Base-by-base conservation (phyloP, 1,284 basidiomycete genomes). In the Flammula alnicola region DNA sequence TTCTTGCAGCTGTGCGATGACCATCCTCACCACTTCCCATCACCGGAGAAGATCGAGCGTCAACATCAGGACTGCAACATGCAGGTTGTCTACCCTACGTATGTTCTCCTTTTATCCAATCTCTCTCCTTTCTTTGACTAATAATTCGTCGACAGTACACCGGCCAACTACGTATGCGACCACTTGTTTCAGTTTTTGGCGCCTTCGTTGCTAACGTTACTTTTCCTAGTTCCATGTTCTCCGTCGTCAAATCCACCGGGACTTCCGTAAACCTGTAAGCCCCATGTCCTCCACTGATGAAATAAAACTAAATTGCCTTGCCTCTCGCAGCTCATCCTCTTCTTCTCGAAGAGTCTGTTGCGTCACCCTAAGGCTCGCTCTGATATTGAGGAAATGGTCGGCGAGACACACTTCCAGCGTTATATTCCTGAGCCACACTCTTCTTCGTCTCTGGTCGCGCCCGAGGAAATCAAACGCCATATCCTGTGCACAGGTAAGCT, bases 41-140 rank as follows among this genome's bases (percentile, higher is more conserved):
- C 85, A 1, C 80, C 82, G 1, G 86, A 97, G 71, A 95, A 96
- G 79, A 76, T 95, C 58, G 92, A 95, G 68, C 80, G 97, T 48
- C 94, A 97, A 67, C 95, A 98, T 68, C 97, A 99, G 76, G 97
- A 99, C 70, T 96, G 94, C 72, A 99, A 99, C 71, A 95, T 99
- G 94, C 96, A 98, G 73, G 88, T 98, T 58, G 93, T 97, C 31
- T 98, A 98, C 75, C 90, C 93, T 14, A 95, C 95, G 82, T 89
- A 65, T 69, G 87, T 78, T 14, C 27, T 43, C 36, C 43, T 27
- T 37, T 48, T 2, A 27, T 42, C 16, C n/a, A n/a, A n/a, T 25
- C 9, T 39, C 17, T 29, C 6, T 36, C 6, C 26, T 25, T 36
- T 12, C 26, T 29, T 27, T 29, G 44, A 22, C 44, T 68, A 33